A percentile compares a stretch with the other conserved stretches of the same genome.
phyloP scores from a whole-genome alignment of 371 early-diverging fungal species.

The Mucor circinelloides region DNA sequence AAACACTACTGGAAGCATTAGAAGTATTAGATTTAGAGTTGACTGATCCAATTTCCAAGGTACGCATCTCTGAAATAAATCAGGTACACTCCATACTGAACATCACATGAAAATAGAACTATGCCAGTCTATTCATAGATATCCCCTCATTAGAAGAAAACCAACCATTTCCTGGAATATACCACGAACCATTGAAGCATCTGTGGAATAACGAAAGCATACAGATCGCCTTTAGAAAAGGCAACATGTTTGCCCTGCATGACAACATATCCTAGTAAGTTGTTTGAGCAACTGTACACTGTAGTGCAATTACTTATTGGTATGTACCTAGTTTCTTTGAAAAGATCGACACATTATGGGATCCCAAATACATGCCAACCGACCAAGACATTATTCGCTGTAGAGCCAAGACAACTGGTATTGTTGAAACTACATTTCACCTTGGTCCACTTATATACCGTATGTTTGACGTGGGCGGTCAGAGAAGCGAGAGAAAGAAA shows the following conservation, averaged over 20 bases:
- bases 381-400: constrained; percentile 89
- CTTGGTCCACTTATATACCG: constrained; percentile 79
- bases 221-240: constrained; percentile 62
- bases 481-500: constrained; percentile 90
- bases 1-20: constrained; percentile 84
- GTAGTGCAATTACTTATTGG: background rate
- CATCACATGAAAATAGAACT: constrained; percentile 24
- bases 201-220: constrained; percentile 80
- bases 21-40: constrained; percentile 63
- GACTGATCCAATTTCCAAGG: constrained; percentile 41
- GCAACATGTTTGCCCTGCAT: constrained; percentile 82
- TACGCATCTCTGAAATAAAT: background rate
- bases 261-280: constrained; percentile 79
- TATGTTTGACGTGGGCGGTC: constrained; percentile 96
- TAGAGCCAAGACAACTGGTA: constrained; percentile 86
- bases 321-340: constrained; percentile 78
- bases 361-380: constrained; percentile 75
- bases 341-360: constrained; percentile 77
- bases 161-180: constrained; percentile 67
- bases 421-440: constrained; percentile 84
- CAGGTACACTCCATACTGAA: background rate
- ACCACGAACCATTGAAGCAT: constrained; percentile 69
- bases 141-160: constrained; percentile 54
- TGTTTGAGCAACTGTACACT: background rate
- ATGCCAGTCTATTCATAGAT: constrained; percentile 29